A percentile compares a stretch with the other conserved stretches of the same genome.
These are phyloP conservation scores for Calonectria hawksworthii DNA, from an alignment of 2,329 filamentous ascomycete genomes.

Conservation along the genomic window DNA sequence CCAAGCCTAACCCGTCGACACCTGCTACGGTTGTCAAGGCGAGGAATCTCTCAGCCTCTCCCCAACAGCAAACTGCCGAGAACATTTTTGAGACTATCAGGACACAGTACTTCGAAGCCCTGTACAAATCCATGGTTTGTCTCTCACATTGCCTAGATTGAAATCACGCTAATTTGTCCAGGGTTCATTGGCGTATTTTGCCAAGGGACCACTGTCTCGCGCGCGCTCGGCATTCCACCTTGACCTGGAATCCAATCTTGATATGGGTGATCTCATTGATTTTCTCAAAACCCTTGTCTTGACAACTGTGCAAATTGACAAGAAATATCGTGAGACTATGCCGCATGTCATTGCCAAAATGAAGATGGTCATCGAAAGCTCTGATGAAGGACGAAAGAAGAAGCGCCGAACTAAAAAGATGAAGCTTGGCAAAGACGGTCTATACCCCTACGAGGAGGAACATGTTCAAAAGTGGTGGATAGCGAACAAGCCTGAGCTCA, in stretches of 20 bases:
- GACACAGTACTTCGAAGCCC: constrained; percentile 69
- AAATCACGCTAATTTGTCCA: constrained; percentile 47
- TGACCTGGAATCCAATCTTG: constrained; percentile 70
- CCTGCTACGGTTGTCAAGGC: not conserved
- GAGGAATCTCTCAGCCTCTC: constrained; percentile 18
- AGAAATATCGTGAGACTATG: constrained; percentile 82
- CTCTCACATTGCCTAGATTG: not conserved
- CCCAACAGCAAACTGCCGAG: constrained; percentile 59
- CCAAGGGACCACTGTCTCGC: constrained; percentile 83
- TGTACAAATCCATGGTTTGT: constrained; percentile 74
- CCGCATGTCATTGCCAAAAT: constrained; percentile 72
- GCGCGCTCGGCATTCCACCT: constrained; percentile 79
- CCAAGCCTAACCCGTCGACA: not conserved
- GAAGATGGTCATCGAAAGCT: constrained; percentile 69
- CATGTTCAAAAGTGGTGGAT: constrained; percentile 80
- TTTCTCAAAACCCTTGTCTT: constrained; percentile 80
- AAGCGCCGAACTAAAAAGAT: constrained; percentile 73
- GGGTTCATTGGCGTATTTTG: constrained; percentile 86
- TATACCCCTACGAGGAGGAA: constrained; percentile 77
- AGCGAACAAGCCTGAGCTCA: constrained; percentile 65
- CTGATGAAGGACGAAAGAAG: constrained; percentile 61
- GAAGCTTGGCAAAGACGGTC: constrained; percentile 76
- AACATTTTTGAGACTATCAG: constrained; percentile 71
- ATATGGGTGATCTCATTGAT: constrained; percentile 73
- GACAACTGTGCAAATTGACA: constrained; percentile 78